These are phyloP conservation scores for Tetrahymena malaccensis DNA, from an alignment of 73 alveolate species.

Conservation along the genomic window DNA sequence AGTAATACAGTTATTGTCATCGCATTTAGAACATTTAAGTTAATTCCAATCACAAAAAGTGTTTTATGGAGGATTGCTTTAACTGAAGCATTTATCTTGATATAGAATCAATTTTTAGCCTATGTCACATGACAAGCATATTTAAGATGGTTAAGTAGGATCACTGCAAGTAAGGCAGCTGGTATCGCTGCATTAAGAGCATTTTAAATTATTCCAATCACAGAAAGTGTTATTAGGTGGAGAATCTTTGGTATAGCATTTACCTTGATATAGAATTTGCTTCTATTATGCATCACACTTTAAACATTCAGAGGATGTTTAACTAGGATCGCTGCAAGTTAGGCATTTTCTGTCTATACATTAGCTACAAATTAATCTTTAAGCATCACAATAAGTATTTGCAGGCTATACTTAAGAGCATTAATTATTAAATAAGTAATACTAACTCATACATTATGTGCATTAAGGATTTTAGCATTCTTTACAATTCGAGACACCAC, in stretches of 20 bases:
- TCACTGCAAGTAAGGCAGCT: neutral
- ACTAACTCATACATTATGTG: neutral
- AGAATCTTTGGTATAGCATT: neutral
- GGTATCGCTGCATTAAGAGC: neutral
- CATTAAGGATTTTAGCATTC: neutral
- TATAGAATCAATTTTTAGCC: no score
- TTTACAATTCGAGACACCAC: neutral
- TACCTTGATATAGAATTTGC: no score
- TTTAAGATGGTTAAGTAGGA: neutral
- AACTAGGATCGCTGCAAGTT: neutral
- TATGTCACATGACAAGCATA: neutral
- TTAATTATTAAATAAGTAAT: neutral
- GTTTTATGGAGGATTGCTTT: neutral
- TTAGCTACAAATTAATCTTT: neutral
- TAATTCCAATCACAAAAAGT: neutral
- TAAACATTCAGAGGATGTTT: neutral
- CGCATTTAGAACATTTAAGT: neutral
- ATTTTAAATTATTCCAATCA: neutral
- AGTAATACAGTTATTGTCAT: neutral
- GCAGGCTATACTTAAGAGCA: neutral
- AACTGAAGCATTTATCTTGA: neutral
- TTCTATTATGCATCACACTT: neutral
- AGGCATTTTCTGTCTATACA: neutral
- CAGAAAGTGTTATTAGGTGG: neutral
- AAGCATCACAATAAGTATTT: neutral